phyloP scores from a whole-genome alignment of 192 early-diverging fungal species.

The Coemansia sp. region DNA sequence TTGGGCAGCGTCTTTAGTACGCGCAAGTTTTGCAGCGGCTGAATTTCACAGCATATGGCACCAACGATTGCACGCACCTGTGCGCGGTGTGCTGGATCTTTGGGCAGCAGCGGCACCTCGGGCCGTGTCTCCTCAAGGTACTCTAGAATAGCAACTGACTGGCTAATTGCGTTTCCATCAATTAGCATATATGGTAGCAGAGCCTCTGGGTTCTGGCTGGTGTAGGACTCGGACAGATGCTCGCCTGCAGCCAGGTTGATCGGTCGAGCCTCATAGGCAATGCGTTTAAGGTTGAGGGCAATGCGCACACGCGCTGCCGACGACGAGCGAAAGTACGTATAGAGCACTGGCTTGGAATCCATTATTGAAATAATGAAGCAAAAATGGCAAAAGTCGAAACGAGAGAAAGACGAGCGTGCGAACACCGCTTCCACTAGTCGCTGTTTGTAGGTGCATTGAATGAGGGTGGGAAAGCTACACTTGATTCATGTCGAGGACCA shows the following conservation, averaged over 20 bases:
- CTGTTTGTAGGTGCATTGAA: neutral
- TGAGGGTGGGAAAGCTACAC: neutral
- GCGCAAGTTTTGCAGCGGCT: constrained; percentile 82
- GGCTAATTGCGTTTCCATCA: constrained; percentile 56
- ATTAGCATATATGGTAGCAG: constrained; percentile 69
- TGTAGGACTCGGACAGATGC: constrained; percentile 63
- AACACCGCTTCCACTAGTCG: neutral
- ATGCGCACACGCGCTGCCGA: constrained; percentile 75
- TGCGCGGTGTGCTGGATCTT: constrained; percentile 63
- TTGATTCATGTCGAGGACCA: constrained; percentile 10
- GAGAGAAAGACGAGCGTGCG: neutral
- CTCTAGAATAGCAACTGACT: constrained; percentile 84
- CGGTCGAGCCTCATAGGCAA: constrained; percentile 62
- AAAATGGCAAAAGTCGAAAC: neutral
- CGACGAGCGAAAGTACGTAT: constrained; percentile 76
- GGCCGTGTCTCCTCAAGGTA: constrained; percentile 81
- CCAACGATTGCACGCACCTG: constrained; percentile 68
- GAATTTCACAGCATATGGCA: constrained; percentile 78
- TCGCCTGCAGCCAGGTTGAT: constrained; percentile 77
- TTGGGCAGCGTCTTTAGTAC: constrained; percentile 66
- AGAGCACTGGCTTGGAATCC: constrained; percentile 56
- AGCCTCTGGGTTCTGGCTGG: constrained; percentile 63
- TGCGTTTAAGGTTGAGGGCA: constrained; percentile 72
- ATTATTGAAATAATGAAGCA: neutral
- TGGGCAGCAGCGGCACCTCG: constrained; percentile 69